Evolutionary conservation across 495 filamentous ascomycete species (phyloP).

Genomic region (Penicillium nucicola): DNA sequence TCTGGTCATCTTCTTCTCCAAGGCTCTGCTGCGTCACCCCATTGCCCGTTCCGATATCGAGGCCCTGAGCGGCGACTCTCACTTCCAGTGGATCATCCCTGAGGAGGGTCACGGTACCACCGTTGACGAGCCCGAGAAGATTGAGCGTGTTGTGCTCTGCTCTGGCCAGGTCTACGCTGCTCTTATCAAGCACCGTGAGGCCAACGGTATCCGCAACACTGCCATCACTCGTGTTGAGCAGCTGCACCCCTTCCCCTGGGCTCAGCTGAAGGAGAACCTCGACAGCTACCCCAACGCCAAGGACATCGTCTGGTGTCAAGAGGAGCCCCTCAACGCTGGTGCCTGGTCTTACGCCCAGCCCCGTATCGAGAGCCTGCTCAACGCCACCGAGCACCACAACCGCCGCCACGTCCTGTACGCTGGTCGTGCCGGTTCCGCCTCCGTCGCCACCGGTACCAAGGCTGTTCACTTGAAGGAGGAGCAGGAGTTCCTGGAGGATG

Average conservation of each 20-base stretch:
- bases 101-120: constrained; percentile 75
- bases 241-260: constrained; percentile 98
- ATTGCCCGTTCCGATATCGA: constrained; percentile 83
- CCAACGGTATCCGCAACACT: constrained; percentile 78
- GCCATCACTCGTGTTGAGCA: constrained; percentile 96
- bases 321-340: constrained; percentile 96
- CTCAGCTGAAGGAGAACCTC: constrained; percentile 90
- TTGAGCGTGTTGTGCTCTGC: constrained; percentile 92
- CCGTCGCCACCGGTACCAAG: constrained; percentile 92
- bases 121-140: constrained; percentile 78
- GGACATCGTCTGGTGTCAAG: constrained; percentile 93
- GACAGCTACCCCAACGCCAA: constrained; percentile 95
- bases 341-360: constrained; percentile 94
- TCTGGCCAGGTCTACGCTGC: constrained; percentile 91
- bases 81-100: constrained; percentile 94
- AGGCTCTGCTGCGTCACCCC: constrained; percentile 88
- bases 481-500: constrained; percentile 79
- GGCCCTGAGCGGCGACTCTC: constrained; percentile 82
- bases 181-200: constrained; percentile 84
- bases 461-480: constrained; percentile 87
- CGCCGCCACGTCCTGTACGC: constrained; percentile 96
- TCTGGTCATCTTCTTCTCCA: constrained; percentile 95
- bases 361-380: constrained; percentile 91
- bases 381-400: constrained; percentile 85
- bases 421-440: constrained; percentile 83